phyloP scores from a whole-genome alignment of 2,329 filamentous ascomycete genomes.

The Cladosporium sp. region DNA sequence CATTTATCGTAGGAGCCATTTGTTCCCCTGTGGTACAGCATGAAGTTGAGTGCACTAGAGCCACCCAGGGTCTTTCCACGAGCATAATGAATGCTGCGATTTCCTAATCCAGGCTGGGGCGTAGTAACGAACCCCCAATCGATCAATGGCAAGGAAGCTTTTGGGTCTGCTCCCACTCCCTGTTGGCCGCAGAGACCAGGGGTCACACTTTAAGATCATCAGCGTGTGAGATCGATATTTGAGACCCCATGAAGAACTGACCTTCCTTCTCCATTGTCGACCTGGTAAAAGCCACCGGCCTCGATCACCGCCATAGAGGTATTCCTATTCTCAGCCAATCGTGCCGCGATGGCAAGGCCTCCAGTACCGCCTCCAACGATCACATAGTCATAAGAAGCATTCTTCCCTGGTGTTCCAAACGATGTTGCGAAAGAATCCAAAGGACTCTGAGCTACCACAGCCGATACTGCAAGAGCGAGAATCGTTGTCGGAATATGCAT shows the following conservation, averaged over 20 bases:
- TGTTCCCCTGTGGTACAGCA: conserved; percentile 36
- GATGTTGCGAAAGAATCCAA: conserved; percentile 11
- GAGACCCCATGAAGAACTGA: background rate
- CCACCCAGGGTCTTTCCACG: conserved; percentile 54
- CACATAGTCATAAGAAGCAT: conserved; percentile 21
- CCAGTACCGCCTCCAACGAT: conserved; percentile 14
- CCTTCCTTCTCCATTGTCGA: conserved; percentile 24
- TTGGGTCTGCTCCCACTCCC: conserved; percentile 28
- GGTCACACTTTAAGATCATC: conserved; percentile 12
- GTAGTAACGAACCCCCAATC: conserved; percentile 35
- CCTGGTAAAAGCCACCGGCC: conserved; percentile 28
- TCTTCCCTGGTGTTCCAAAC: conserved; percentile 19
- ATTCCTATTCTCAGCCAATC: conserved; percentile 22
- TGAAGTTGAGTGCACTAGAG: conserved; percentile 46
- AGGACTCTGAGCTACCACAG: background rate
- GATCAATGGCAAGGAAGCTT: conserved; percentile 18
- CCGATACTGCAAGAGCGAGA: background rate
- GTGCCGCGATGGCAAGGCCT: conserved; percentile 23
- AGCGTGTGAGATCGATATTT: background rate
- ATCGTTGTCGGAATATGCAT: background rate
- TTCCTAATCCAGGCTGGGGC: conserved; percentile 37
- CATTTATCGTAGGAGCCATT: conserved; percentile 36
- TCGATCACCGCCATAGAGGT: conserved; percentile 27
- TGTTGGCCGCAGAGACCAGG: conserved; percentile 20
- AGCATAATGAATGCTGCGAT: conserved; percentile 44